Base-by-base conservation (phyloP, 23 red algal genomes). In the Cyanidioschyzon merolae region DNA sequence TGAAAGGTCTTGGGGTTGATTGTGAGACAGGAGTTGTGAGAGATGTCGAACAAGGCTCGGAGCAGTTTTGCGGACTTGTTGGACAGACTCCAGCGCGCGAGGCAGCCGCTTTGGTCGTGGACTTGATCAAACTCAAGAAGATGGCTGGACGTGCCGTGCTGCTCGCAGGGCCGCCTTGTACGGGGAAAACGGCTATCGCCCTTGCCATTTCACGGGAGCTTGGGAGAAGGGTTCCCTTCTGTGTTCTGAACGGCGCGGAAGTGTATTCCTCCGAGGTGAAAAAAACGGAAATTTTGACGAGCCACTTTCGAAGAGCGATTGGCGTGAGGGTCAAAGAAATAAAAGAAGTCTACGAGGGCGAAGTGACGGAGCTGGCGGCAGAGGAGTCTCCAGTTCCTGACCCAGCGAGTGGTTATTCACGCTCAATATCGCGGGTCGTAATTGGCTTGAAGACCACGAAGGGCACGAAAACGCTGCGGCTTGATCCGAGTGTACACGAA, bases 331-430 rank as follows among this genome's bases (percentile, higher is more conserved):
- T 98, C 41, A 98, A 98, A 68, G 94, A 98, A 67, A 87, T 88
- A 37, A 98, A 98, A 78, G 94, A 98, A 82, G 94, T 98, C 7
- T 98, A 86, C 83, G 94, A 98, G 58, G 92, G 92, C 21, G 94
- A 98, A 74, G 94, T 98, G 37, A 89, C 85, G 21, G 94, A 98
- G 29, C 39, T 90, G 31, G 87, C 85, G 24, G 82, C 94, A 16
- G 94, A 91, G 75, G 94, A 98, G 86, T 77, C 88, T 41, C 80
- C 85, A 57, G 79, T 90, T 57, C 88, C 94, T 59, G 63, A 71
- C 63, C n/a, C 63, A 25, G 58, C 90, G 17, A 87, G 83, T 21
- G 88, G 94, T 1, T 98, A 89, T 41, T 85, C 84, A 15, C 90
- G 90, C 71, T 90, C 85, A 32, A 89, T 98, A 37, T 84, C 81